phyloP scores from a whole-genome alignment of 1,284 basidiomycete genomes.

The Agaricales sp. region DNA sequence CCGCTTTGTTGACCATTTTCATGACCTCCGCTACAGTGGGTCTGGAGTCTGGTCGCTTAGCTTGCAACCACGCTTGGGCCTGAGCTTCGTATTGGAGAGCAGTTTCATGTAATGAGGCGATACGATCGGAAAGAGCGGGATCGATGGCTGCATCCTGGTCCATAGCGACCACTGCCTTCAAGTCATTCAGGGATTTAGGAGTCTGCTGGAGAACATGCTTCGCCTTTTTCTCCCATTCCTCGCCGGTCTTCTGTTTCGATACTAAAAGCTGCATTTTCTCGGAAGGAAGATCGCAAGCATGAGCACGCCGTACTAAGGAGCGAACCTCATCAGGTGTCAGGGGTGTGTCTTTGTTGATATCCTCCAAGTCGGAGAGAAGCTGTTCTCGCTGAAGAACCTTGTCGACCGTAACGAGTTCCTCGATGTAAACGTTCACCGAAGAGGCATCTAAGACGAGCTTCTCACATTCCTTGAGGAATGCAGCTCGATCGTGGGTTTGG shows the following conservation, averaged over 20 bases:
- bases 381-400: slow-evolving; percentile 67
- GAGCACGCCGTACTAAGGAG: slow-evolving; percentile 53
- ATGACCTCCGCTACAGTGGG: slow-evolving; percentile 59
- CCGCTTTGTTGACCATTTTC: slow-evolving; percentile 53
- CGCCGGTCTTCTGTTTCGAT: slow-evolving; percentile 46
- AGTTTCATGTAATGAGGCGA: slow-evolving; percentile 48
- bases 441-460: slow-evolving; percentile 57
- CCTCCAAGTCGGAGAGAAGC: slow-evolving; percentile 58
- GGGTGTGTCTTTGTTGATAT: slow-evolving; percentile 42
- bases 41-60: slow-evolving; percentile 38
- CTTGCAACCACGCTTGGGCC: slow-evolving; percentile 56
- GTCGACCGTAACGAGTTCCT: slow-evolving; percentile 66
- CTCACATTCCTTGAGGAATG: slow-evolving; percentile 59
- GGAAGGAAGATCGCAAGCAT: slow-evolving; percentile 49
- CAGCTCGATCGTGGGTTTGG: slow-evolving; percentile 34
- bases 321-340: slow-evolving; percentile 63
- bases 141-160: slow-evolving; percentile 50
- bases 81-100: slow-evolving; percentile 70
- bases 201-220: slow-evolving; percentile 37
- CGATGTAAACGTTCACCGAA: slow-evolving; percentile 68
- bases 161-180: slow-evolving; percentile 59
- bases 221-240: slow-evolving; percentile 63
- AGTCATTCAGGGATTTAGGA: slow-evolving; percentile 49
- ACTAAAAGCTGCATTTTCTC: slow-evolving; percentile 56
- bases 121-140: slow-evolving; percentile 43